Evolutionary conservation across 176 grass and related monocot genomes (phyloP).

Genomic region (Otatea glauca): DNA sequence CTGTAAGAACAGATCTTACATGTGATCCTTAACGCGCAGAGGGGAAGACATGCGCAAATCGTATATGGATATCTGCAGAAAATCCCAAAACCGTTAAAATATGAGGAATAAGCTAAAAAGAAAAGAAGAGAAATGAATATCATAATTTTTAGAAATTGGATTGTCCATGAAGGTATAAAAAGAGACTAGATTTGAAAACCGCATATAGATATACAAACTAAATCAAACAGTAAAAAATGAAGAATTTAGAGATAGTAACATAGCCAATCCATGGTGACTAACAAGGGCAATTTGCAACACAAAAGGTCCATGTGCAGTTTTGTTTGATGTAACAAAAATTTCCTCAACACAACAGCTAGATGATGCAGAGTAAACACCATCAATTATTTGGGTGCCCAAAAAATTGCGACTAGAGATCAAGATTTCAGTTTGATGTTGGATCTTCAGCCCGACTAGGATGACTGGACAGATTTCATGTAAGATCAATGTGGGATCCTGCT

Average conservation of each 20-base stretch:
- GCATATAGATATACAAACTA: neutral
- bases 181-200: neutral
- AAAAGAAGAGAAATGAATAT: neutral
- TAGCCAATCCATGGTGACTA: neutral
- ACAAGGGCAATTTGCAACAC: neutral
- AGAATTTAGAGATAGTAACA: neutral
- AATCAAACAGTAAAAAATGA: constrained; percentile 4
- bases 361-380: neutral
- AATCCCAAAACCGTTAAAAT: neutral
- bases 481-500: neutral
- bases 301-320: neutral
- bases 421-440: neutral
- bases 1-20: constrained; percentile 61
- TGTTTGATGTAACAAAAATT: neutral
- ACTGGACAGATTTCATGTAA: neutral
- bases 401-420: neutral
- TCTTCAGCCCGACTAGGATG: neutral
- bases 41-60: constrained; percentile 91
- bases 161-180: neutral
- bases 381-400: neutral
- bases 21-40: constrained; percentile 91
- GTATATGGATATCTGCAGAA: constrained; percentile 84
- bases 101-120: constrained; percentile 3
- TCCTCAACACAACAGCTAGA: constrained; percentile 5
- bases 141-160: neutral